These are phyloP conservation scores for Pseudocercospora pini-densiflorae DNA, from an alignment of 2,329 filamentous ascomycete species.

Conservation along the genomic window DNA sequence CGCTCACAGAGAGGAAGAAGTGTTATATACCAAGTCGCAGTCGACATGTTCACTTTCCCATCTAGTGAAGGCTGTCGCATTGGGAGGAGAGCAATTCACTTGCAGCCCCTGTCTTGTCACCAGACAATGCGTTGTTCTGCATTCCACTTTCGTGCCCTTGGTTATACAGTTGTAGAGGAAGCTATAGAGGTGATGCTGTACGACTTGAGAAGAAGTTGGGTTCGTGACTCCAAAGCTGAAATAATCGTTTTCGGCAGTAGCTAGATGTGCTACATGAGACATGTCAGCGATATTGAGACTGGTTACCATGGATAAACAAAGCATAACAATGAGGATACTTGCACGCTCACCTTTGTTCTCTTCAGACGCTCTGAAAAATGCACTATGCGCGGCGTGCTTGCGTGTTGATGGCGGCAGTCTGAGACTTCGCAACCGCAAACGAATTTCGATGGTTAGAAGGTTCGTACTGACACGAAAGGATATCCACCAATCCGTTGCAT, in stretches of 20 bases:
- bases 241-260: not conserved
- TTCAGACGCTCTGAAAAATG: too few relatives aligned
- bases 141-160: not conserved
- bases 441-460: too few relatives aligned
- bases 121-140: not conserved
- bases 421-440: too few relatives aligned
- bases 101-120: not conserved
- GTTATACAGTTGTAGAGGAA: not conserved
- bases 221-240: not conserved
- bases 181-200: not conserved
- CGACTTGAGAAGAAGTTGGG: not conserved
- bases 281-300: not conserved
- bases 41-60: not conserved
- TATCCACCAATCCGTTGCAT: too few relatives aligned
- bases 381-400: too few relatives aligned
- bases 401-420: too few relatives aligned
- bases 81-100: not conserved
- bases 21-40: not conserved
- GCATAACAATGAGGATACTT: not conserved
- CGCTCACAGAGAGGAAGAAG: not conserved
- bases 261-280: not conserved
- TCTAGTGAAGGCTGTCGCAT: not conserved
- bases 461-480: too few relatives aligned
- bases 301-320: not conserved
- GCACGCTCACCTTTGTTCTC: not conserved